Base-by-base conservation (phyloP, 106 monocot genomes). In the Narthecium ossifragum region DNA sequence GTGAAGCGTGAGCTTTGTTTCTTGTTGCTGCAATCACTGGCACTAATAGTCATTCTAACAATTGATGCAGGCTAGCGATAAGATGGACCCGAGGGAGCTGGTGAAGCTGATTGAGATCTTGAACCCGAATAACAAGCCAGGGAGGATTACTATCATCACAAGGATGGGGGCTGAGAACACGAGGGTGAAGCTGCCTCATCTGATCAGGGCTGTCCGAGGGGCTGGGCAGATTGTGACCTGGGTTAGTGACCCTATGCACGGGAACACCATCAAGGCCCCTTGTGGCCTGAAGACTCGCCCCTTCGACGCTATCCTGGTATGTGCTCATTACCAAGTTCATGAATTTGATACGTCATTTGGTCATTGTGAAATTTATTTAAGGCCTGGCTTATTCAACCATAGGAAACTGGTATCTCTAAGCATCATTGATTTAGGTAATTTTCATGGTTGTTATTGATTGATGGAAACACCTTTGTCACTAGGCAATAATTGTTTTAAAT, bases 131-230 rank as follows among this genome's bases (percentile, higher is more conserved):
- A 85, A 85, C 72, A 85, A 80, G 54, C 69, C 85, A 5, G 85
- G 85, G 30, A 85, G 85, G 54, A 85, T 85, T 31, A 85, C 80
- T 12, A 64, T 90, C 29, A 90, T 85, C 66, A 53, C 76, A 3
- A 72, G 90, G 57, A 90, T 90, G 90, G 90, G 90, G 17, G 85
- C 90, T 2, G 90, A 78, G 60, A 85, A 90, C 70, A 90, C 85
- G 90, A 72, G 81, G 60, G 81, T 90, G 52, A 90, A 90, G 64
- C 69, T 90, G 22, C 90, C 85, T 12, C 85, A 90, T 47, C 63
- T 90, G 24, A 90, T 90, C 72, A 75, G 90, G 53, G 90, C 90
- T 9, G 85, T 90, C 26, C 78, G 90, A 1, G 21, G 68, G 15
- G 75, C 79, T 29, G 84, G 84, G 11, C 84, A 79, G 71, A 84